These are phyloP conservation scores for Kodamaea sagamina DNA, from an alignment of 805 yeast species.

Conservation along the genomic window DNA sequence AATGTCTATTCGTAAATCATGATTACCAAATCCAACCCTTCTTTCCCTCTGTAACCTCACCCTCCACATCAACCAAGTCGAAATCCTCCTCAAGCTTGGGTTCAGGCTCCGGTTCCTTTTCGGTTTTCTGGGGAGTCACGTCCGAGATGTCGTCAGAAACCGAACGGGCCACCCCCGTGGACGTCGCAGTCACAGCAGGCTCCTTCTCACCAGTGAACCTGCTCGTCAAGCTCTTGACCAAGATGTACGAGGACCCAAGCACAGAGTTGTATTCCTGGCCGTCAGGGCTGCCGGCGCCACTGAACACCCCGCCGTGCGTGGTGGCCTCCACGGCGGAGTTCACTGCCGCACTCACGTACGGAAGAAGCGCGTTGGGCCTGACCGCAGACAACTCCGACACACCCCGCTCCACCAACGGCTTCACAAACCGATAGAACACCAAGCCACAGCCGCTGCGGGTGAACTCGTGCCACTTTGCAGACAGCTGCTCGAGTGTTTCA, in stretches of 20 bases:
- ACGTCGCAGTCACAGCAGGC: slow-evolving; percentile 2
- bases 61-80: slow-evolving; percentile 13
- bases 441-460: slow-evolving; percentile 36
- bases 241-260: slow-evolving; percentile 18
- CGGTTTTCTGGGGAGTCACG: neutral
- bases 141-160: neutral
- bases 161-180: slow-evolving; percentile 3
- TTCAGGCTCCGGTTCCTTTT: slow-evolving; percentile 3
- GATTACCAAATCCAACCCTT: slow-evolving; percentile 21
- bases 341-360: slow-evolving; percentile 8
- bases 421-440: slow-evolving; percentile 27
- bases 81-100: slow-evolving; percentile 11
- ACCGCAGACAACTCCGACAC: slow-evolving; percentile 1
- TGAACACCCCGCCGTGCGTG: neutral
- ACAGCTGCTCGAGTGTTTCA: slow-evolving; percentile 8
- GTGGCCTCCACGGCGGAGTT: neutral
- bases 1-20: slow-evolving; percentile 6
- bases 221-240: slow-evolving; percentile 16
- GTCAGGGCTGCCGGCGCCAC: slow-evolving; percentile 3
- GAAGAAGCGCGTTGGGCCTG: slow-evolving; percentile 5
- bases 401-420: slow-evolving; percentile 30
- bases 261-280: slow-evolving; percentile 6
- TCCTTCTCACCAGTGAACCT: slow-evolving; percentile 9
- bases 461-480: slow-evolving; percentile 27
- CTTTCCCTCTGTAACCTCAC: slow-evolving; percentile 11